Base-by-base conservation (phyloP, 352 stramenopile genomes). In the Blastocystis hominis region DNA sequence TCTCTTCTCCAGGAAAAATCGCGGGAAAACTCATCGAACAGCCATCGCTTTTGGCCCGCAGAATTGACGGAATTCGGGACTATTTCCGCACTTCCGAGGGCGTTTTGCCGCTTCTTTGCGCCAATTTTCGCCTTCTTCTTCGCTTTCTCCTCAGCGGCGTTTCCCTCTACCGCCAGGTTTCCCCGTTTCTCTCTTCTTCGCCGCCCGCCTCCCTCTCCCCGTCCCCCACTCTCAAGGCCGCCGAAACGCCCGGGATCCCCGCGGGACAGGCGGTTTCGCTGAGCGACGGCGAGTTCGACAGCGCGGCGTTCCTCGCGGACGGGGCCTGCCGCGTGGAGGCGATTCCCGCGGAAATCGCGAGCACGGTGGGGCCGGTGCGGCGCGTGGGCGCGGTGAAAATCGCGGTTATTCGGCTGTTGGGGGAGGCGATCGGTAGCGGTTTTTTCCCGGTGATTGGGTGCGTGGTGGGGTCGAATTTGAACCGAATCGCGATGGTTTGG, bases 331-430 rank as follows among this genome's bases (percentile, higher is more conserved):
- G 53, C 13, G 13, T 38, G 17, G 17, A 50, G 15, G 44, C 4
- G 30, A 13, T 84, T 5, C 44, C 17, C 40, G 53, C 24, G 15
- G n/a, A 9, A 20, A 34, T 84, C 2, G 6, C 2, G 0, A 69
- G 50, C 7, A 69, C 72, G 34, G n/a, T 44, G 17, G 72, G 72
- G 13, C 6, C 3, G 10, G 50, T 84, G 0, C 7, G 20, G 7
- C 72, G 72, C 2, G 50, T 34, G 36, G 72, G 72, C 20, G 34
- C 30, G 7, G 72, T 84, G 72, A 84, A 84, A 53, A 15, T 84
- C 9, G 15, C 4, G n/a, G 10, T 84, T 10, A 30, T 84, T 38
- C 42, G 36, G 17, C 30, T 84, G 50, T 30, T 84, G 53, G 47
- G n/a, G 36, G 47, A n/a, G 4, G 40, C 56, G 54, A 6, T 80